Conservation (phyloP, 176 grass and related monocot genomes). For the Raddia guianensis region DNA sequence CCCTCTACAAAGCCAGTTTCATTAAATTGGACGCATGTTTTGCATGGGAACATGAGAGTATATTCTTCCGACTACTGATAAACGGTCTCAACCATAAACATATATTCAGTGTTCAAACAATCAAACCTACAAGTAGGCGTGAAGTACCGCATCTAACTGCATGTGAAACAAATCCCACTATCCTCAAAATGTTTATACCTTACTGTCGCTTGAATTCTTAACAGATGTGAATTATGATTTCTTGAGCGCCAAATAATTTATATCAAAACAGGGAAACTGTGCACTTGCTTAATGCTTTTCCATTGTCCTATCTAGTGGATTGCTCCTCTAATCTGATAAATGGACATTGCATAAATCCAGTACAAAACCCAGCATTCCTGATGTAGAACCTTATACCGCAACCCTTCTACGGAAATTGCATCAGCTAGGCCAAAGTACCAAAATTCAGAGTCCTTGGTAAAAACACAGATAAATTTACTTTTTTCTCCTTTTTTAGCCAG, state of each 20-base stretch:
- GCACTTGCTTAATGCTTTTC: too few species aligned
- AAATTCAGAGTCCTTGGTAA: background rate
- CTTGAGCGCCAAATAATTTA: too few species aligned
- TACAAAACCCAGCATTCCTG: too few species aligned
- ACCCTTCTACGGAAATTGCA: too few species aligned
- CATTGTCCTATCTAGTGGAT: too few species aligned
- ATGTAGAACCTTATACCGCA: too few species aligned
- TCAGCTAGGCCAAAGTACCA: background rate
- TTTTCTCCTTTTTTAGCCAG: background rate
- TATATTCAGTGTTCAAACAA: background rate
- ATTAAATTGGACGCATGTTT: background rate
- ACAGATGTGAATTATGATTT: background rate
- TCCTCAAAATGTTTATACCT: background rate
- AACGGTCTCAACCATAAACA: background rate
- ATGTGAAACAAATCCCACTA: background rate
- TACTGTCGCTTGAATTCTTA: background rate
- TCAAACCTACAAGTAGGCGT: background rate
- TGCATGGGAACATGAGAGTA: background rate
- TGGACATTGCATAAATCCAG: too few species aligned
- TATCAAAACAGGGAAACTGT: too few species aligned
- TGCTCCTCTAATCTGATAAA: too few species aligned
- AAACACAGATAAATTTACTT: background rate
- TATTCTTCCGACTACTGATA: background rate
- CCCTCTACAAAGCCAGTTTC: background rate
- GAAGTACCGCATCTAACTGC: background rate